phyloP scores from a whole-genome alignment of 2,329 filamentous ascomycete species.

The Rutstroemia sp. region DNA sequence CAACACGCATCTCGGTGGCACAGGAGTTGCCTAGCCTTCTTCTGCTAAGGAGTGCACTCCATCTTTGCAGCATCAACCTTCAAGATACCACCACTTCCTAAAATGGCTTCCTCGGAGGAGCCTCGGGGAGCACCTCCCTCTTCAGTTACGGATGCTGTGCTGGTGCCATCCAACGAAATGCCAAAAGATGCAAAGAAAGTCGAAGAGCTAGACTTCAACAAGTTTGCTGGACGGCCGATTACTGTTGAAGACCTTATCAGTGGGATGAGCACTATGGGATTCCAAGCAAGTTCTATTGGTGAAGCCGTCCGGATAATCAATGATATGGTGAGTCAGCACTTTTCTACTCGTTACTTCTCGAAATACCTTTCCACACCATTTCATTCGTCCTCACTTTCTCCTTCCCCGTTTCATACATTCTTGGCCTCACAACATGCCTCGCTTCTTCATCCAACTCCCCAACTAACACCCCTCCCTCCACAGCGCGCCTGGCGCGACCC shows the following conservation, averaged over 20 bases:
- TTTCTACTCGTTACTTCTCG: no score
- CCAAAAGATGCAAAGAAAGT: conserved; percentile 74
- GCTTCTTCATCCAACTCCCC: not conserved
- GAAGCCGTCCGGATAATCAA: conserved; percentile 91
- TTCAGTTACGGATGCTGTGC: conserved; percentile 69
- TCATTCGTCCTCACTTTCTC: not conserved
- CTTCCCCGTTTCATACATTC: no score
- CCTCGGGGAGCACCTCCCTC: conserved; percentile 39
- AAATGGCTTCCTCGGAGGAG: conserved; percentile 7
- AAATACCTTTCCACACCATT: not conserved
- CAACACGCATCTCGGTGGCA: no score
- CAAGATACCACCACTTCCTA: not conserved
- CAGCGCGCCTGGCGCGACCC: conserved; percentile 75
- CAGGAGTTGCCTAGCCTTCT: no score
- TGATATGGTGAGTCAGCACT: conserved; percentile 62
- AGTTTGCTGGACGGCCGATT: conserved; percentile 64
- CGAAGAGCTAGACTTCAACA: conserved; percentile 86
- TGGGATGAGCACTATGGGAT: conserved; percentile 80
- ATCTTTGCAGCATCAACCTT: not conserved
- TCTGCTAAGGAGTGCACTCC: not conserved
- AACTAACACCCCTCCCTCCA: conserved; percentile 13
- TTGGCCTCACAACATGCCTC: no score
- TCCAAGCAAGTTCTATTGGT: conserved; percentile 72
- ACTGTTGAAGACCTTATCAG: conserved; percentile 79
- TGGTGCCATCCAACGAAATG: conserved; percentile 77